These are phyloP conservation scores for Neonectria coccinea DNA, from an alignment of 2,329 filamentous ascomycete genomes.

Conservation along the genomic window DNA sequence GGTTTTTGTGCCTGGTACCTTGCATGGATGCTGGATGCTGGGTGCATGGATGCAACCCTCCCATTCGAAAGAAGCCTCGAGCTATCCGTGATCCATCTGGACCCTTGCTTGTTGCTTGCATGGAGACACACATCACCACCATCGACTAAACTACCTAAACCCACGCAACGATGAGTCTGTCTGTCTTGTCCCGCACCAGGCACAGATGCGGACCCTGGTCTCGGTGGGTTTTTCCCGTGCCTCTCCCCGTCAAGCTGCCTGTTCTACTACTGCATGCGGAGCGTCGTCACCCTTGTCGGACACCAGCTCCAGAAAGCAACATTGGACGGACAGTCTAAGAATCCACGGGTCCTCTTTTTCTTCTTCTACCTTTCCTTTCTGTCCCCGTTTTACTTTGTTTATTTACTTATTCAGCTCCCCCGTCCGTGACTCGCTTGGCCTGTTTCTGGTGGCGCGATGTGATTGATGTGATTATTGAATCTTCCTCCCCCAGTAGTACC, in stretches of 20 bases:
- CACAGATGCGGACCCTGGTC: neutral
- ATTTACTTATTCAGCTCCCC: neutral
- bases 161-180: neutral
- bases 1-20: conserved; percentile 27
- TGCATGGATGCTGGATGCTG: conserved; percentile 12
- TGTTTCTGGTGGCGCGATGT: conserved; percentile 16
- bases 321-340: neutral
- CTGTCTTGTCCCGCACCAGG: conserved; percentile 10
- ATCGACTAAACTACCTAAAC: neutral
- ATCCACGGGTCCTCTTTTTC: neutral
- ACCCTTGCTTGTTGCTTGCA: conserved; percentile 5
- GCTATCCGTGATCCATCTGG: conserved; percentile 12
- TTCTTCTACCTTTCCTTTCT: neutral
- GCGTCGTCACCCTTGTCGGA: neutral
- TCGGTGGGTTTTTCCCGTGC: neutral
- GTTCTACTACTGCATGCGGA: neutral
- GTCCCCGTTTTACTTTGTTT: neutral
- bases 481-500: neutral
- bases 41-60: conserved; percentile 18
- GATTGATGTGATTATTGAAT: conserved; percentile 28
- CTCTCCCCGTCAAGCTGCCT: neutral
- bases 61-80: conserved; percentile 15
- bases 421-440: conserved; percentile 1
- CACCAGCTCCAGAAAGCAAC: neutral
- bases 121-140: conserved; percentile 14